Evolutionary conservation across 2,329 filamentous ascomycete genomes (phyloP), one percentile per base, ranked within the genome.

Genomic region (Tolypocladium capitatum): DNA sequence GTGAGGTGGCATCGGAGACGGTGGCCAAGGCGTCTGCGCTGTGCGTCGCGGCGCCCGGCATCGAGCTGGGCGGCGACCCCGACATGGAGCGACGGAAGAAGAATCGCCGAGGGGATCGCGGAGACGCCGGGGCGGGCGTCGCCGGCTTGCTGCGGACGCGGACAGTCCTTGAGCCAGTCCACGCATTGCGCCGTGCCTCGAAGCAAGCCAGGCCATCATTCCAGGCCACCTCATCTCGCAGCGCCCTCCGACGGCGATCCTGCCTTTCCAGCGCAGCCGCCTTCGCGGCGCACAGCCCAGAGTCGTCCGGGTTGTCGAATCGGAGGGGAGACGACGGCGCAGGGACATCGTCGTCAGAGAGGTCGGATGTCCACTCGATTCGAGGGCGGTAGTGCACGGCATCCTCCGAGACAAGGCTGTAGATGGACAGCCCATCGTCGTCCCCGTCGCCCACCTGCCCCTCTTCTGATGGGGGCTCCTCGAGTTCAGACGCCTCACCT

Each of bases 201-300:
- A 87, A 97, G 61, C 84, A 84, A n/a, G 81, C 76, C 48, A 96
- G 63, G 0, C 91, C 91, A 34, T 83, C 72, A 58, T 96, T 97
- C 82, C 85, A 94, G 30, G 70, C 63, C 67, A 81, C 76, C 67
- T 86, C 83, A 48, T 80, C 78, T 51, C 78, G 74, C 45, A 78
- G 60, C 44, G 71, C 75, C 55, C 72, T 75, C 47, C 80, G 72
- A 38, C 77, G 71, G 52, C 72, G 75, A 33, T 78, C 71, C 51
- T 73, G 75, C 48, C 74, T 73, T 41, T 74, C 72, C 5, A 71
- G 60, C 4, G 69, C 61, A 2, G 67, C 64, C 6, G 66, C 59
- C 45, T 68, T 64, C 18, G 74, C 60, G 8, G 65, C 60, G 1
- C 60, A 55, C 1, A 69, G 74, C 27, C 75, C 65, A 0, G 72